Evolutionary conservation across 78 protist species (phyloP).

Genomic region (Protostelium mycophagum): DNA sequence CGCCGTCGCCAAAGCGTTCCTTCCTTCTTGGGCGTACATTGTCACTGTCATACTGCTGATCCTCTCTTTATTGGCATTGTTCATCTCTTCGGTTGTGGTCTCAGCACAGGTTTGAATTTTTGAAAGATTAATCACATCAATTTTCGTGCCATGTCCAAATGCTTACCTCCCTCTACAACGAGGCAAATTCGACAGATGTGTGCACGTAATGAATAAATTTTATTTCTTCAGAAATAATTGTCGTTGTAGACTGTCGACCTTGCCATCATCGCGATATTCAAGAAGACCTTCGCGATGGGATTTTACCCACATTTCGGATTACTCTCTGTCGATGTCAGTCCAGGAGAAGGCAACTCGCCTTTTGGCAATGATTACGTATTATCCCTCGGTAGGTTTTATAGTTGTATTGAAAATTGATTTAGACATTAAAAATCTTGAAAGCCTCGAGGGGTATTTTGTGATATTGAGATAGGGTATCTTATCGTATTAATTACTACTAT

Average conservation of each 20-base stretch:
- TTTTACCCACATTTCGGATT: not conserved
- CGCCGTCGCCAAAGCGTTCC: constrained; percentile 3
- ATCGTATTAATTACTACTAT: not conserved
- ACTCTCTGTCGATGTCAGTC: not conserved
- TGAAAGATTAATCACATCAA: too few species aligned
- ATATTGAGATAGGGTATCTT: too few species aligned
- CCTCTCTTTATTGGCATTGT: not conserved
- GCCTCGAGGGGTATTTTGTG: too few species aligned
- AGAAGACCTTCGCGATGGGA: constrained; percentile 10
- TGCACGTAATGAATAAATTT: too few species aligned
- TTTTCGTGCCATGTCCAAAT: too few species aligned
- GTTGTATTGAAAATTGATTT: too few species aligned
- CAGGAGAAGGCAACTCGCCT: not conserved
- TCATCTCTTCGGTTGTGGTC: constrained; percentile 11
- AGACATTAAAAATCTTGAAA: too few species aligned
- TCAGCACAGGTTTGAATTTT: too few species aligned
- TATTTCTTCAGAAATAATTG: too few species aligned
- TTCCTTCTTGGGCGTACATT: not conserved
- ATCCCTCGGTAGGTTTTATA: too few species aligned
- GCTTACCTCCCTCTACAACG: too few species aligned
- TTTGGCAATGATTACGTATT: not conserved
- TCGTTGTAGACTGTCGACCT: constrained; percentile 18
- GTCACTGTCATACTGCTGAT: constrained; percentile 4
- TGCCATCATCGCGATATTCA: constrained; percentile 4
- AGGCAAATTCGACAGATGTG: too few species aligned